phyloP scores from a whole-genome alignment of 169 alveolate species.

The Eimeria tenella region DNA sequence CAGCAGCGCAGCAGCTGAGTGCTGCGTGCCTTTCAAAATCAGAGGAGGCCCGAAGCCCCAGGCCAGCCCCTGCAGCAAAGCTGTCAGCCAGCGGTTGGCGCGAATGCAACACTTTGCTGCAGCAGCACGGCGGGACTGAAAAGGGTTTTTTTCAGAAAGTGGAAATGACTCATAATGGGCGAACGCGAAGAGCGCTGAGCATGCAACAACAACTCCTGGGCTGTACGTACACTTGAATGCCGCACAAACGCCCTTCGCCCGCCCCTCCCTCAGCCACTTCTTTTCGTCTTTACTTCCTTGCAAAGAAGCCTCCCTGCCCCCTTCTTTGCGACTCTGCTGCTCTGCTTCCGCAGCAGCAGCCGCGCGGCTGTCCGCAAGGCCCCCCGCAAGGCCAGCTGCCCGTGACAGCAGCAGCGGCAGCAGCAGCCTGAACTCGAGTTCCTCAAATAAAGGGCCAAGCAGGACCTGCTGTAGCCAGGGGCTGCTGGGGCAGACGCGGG shows the following conservation, averaged over 20 bases:
- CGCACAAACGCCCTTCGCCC: not conserved
- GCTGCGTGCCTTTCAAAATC: not conserved
- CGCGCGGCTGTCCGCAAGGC: not conserved
- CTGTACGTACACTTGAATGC: conserved; percentile 23
- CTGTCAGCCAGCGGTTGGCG: conserved; percentile 52
- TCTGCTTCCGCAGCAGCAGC: not conserved
- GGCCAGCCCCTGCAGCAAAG: conserved; percentile 26
- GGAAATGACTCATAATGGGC: not conserved
- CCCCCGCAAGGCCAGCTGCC: conserved; percentile 7
- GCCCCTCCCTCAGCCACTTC: not conserved
- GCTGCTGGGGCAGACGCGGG: not conserved
- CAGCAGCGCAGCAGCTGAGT: not conserved
- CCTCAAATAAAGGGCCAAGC: conserved; percentile 26
- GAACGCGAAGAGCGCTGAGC: not conserved
- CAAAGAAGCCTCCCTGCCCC: not conserved
- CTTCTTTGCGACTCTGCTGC: no score
- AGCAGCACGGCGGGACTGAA: not conserved
- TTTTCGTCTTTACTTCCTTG: not conserved
- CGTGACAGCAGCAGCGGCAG: conserved; percentile 30
- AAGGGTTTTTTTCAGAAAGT: not conserved
- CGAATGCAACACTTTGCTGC: not conserved
- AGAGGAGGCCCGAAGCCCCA: conserved; percentile 31
- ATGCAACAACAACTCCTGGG: not conserved
- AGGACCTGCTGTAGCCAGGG: conserved; percentile 34
- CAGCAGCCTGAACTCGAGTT: conserved; percentile 8